phyloP scores from a whole-genome alignment of 176 grass and related monocot species.

The Zoysia pacifica region DNA sequence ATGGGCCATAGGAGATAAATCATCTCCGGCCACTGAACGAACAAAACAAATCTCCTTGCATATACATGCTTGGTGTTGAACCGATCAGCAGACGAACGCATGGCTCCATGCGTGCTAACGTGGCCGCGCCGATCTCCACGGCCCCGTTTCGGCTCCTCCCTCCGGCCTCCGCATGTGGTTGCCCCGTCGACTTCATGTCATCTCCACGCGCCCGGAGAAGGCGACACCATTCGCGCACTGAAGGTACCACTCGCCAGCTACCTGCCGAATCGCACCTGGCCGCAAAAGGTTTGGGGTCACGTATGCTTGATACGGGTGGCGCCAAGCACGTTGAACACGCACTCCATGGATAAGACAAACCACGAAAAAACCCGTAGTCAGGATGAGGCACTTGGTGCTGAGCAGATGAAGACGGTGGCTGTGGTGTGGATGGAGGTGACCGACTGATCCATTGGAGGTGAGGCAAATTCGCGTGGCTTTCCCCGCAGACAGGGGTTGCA shows the following conservation, averaged over 20 bases:
- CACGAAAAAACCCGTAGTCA: neutral
- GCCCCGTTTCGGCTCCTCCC: neutral
- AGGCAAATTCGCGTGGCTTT: too few relatives aligned
- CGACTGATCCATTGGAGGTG: neutral
- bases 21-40: neutral
- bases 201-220: constrained; percentile 3
- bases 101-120: constrained; percentile 27
- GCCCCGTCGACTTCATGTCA: constrained; percentile 35
- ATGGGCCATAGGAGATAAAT: too few relatives aligned
- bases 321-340: constrained; percentile 1
- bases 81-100: neutral
- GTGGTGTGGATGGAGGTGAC: neutral
- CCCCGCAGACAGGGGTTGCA: too few relatives aligned
- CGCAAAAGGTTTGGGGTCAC: neutral
- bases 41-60: neutral
- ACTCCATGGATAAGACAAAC: neutral
- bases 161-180: neutral
- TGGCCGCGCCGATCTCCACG: constrained; percentile 29
- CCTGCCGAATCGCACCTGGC: constrained; percentile 6
- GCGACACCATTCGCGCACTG: neutral
- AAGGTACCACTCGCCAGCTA: neutral
- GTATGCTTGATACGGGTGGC: neutral
- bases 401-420: too few relatives aligned
- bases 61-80: neutral
- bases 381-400: neutral